phyloP scores from a whole-genome alignment of 257 asterid genomes.

The Eucommia ulmoides region DNA sequence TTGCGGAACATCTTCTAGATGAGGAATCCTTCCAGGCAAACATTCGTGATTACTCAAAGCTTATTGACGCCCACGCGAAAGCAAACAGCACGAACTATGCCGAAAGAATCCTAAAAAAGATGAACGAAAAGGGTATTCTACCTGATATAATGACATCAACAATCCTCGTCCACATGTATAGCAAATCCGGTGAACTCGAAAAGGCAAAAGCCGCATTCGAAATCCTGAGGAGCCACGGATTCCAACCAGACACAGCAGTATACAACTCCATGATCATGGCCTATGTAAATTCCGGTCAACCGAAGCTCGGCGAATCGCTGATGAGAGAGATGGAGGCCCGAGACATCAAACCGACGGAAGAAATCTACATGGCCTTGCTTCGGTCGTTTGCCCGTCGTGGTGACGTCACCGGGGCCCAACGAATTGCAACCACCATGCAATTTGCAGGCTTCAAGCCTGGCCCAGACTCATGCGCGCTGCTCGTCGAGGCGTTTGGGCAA shows the following conservation, averaged over 20 bases:
- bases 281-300: conserved; percentile 47
- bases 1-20: conserved; percentile 61
- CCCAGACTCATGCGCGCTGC: conserved; percentile 39
- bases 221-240: conserved; percentile 36
- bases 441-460: conserved; percentile 32
- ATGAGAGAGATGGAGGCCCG: conserved; percentile 47
- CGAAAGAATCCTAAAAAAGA: conserved; percentile 60
- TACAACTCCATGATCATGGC: conserved; percentile 61
- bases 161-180: conserved; percentile 48
- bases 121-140: conserved; percentile 49
- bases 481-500: conserved; percentile 48
- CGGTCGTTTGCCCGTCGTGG: conserved; percentile 35
- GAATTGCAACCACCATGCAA: conserved; percentile 35
- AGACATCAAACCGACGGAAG: conserved; percentile 38
- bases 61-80: conserved; percentile 44
- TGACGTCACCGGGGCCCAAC: conserved; percentile 21
- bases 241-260: conserved; percentile 43
- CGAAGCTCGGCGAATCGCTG: conserved; percentile 27
- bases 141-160: conserved; percentile 51
- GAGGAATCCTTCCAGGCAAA: conserved; percentile 71
- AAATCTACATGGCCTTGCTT: conserved; percentile 62
- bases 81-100: conserved; percentile 48
- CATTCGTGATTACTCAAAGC: conserved; percentile 57
- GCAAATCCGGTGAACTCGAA: conserved; percentile 49
- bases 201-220: conserved; percentile 43